Percentiles rank a stretch among this genome's conserved stretches.
Conservation (phyloP, 2,329 filamentous ascomycete genomes). For the Gaeumannomyces tritici region DNA sequence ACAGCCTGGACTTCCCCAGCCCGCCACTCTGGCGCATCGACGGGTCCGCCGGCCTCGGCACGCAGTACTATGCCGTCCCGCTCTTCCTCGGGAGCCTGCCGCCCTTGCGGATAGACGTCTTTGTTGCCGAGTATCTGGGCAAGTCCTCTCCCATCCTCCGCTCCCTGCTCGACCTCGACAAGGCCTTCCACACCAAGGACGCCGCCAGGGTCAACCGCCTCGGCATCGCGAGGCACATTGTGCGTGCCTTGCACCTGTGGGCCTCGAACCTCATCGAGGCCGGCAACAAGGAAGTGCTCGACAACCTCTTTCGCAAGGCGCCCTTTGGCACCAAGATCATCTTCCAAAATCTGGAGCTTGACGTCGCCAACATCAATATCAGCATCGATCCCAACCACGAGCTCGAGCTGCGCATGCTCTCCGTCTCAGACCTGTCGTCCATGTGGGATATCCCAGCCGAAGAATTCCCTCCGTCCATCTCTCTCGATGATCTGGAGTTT, state of each 20-base stretch:
- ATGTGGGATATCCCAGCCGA: constrained; percentile 31
- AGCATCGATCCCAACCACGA: constrained; percentile 38
- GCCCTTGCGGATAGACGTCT: constrained; percentile 48
- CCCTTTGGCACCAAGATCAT: constrained; percentile 51
- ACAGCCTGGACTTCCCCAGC: constrained; percentile 37
- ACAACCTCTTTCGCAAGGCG: constrained; percentile 15
- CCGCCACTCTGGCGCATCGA: constrained; percentile 48
- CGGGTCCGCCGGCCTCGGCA: constrained; percentile 46
- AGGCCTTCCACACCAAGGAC: constrained; percentile 47
- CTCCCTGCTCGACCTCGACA: constrained; percentile 35
- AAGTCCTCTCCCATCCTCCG: constrained; percentile 29
- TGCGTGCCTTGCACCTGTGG: constrained; percentile 37
- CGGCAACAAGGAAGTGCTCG: constrained; percentile 22
- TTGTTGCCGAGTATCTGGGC: constrained; percentile 39
- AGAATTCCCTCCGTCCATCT: constrained; percentile 33
- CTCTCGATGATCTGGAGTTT: constrained; percentile 39
- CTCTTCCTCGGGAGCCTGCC: constrained; percentile 34
- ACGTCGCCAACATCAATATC: constrained; percentile 35
- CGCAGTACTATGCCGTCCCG: constrained; percentile 47
- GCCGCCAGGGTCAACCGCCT: constrained; percentile 34
- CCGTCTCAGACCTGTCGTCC: constrained; percentile 26
- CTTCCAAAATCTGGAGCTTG: constrained; percentile 37
- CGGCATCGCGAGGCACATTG: constrained; percentile 42
- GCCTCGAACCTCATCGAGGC: constrained; percentile 1
- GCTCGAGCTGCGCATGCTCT: constrained; percentile 42